A percentile compares a stretch with the other conserved stretches of the same genome.
Conservation (phyloP, 352 stramenopile genomes). For the Globisporangium cederbergense region DNA sequence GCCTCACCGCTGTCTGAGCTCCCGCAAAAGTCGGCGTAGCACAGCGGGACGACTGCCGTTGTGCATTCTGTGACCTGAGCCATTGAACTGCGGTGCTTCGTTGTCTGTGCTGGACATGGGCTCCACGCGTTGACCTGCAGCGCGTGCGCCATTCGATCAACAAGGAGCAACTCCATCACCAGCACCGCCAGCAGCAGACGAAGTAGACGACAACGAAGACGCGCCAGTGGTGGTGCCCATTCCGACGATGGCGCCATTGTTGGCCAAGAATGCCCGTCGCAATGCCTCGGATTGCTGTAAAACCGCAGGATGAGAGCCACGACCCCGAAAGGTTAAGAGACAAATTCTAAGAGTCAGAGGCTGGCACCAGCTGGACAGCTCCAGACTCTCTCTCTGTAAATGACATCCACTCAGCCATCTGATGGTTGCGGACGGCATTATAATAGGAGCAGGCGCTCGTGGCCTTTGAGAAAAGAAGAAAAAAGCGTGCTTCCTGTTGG, state of each 20-base stretch:
- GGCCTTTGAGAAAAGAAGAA: no score
- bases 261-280: neutral
- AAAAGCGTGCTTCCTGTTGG: neutral
- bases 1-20: slow-evolving; percentile 20
- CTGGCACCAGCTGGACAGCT: neutral
- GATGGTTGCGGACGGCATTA: no score
- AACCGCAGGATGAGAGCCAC: neutral
- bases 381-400: neutral
- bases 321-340: neutral
- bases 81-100: neutral
- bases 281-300: neutral
- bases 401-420: neutral
- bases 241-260: neutral
- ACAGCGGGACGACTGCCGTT: slow-evolving; percentile 38
- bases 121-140: slow-evolving; percentile 8
- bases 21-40: slow-evolving; percentile 39
- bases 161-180: neutral
- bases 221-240: neutral
- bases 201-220: neutral
- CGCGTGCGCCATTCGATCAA: neutral
- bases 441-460: no score
- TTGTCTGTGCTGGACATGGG: neutral
- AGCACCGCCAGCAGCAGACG: neutral
- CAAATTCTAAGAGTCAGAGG: neutral
- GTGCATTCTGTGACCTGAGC: slow-evolving; percentile 26